Evolutionary conservation across 176 grass and related monocot species (phyloP), one percentile per base, ranked within the genome.

Genomic region (Eremochloa ophiuroides): DNA sequence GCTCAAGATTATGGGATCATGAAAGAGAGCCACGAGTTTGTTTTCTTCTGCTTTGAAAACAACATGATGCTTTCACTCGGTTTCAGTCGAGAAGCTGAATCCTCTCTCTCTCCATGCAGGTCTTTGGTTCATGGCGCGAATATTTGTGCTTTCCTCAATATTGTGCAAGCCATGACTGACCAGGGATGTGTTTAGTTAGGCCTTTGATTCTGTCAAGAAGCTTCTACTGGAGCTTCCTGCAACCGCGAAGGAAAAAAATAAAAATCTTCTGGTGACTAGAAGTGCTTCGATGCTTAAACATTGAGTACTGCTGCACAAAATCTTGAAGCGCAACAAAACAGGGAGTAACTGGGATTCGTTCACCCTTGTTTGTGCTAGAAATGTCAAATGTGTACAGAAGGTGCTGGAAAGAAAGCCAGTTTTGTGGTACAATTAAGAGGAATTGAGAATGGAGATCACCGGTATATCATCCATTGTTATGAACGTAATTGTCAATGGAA

Each of bases 161-260:
- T 99, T 71, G 93, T 87, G 3, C 93, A 99, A 85, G 97, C 97
- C 28, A 99, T 99, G 97, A 91, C 87, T 41, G 97, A 99, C 78
- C 97, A 99, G 91, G 93, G 97, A 75, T 99, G 93, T 81, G 91
- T 93, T 17, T 99, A 92, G 59, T 70, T 82, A 47, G 27, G 75
- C 7, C 12, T 62, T 68, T 42, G 11, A 25, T 73, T 88, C 38
- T 48, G 73, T 62, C 73, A 74, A 85, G 72, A 69, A 82, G 73
- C 46, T 71, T 33, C 56, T 34, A 79, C 47, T 78, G 4, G 10
- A 48, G 8, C 13, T 38, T 73, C 20, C 33, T 74, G 30, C 47
- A 64, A 17, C 6, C 17, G 35, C 4, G 0, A 16, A 37, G 62
- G 2, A 40, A 29, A 31, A 11, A 44, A 48, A 6, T 35, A 17